Evolutionary conservation across 768 basidiomycete species (phyloP).

Genomic region (Pleurotus ostreatus): DNA sequence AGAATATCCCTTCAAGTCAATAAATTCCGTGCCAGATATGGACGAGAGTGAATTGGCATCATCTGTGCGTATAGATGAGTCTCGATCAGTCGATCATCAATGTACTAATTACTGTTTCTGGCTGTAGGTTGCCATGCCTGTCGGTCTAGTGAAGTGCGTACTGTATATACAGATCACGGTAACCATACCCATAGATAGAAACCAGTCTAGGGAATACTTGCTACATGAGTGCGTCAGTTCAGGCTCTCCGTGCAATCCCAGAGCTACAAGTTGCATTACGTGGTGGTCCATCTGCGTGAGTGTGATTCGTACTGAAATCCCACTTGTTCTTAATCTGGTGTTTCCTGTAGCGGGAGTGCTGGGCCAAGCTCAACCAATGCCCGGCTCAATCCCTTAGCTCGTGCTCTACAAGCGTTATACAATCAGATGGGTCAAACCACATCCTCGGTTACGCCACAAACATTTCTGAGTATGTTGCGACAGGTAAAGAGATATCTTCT

Average conservation of each 20-base stretch:
- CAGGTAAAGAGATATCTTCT: slow-evolving; percentile 17
- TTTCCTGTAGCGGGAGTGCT: slow-evolving; percentile 9
- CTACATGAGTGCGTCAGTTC: slow-evolving; percentile 95
- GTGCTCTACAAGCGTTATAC: slow-evolving; percentile 68
- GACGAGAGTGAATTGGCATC: slow-evolving; percentile 6
- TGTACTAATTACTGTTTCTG: not conserved
- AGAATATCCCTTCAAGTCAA: not conserved
- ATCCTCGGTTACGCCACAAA: slow-evolving; percentile 65
- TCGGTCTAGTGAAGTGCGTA: slow-evolving; percentile 72
- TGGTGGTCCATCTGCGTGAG: slow-evolving; percentile 32
- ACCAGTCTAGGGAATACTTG: slow-evolving; percentile 86
- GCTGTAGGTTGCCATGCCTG: slow-evolving; percentile 68
- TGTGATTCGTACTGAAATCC: not conserved
- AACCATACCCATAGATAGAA: not conserved
- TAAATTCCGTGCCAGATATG: not conserved
- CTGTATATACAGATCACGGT: not conserved
- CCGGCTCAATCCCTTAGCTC: slow-evolving; percentile 28
- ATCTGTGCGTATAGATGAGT: slow-evolving; percentile 7
- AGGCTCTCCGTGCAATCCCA: slow-evolving; percentile 90
- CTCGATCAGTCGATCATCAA: slow-evolving; percentile 11
- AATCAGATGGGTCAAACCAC: slow-evolving; percentile 69
- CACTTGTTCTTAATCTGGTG: no score
- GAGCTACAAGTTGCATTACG: slow-evolving; percentile 75
- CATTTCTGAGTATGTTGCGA: slow-evolving; percentile 69
- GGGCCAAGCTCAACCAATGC: slow-evolving; percentile 14